phyloP scores from a whole-genome alignment of 1,139 yeast species.

The Debaryomyces udenii region DNA sequence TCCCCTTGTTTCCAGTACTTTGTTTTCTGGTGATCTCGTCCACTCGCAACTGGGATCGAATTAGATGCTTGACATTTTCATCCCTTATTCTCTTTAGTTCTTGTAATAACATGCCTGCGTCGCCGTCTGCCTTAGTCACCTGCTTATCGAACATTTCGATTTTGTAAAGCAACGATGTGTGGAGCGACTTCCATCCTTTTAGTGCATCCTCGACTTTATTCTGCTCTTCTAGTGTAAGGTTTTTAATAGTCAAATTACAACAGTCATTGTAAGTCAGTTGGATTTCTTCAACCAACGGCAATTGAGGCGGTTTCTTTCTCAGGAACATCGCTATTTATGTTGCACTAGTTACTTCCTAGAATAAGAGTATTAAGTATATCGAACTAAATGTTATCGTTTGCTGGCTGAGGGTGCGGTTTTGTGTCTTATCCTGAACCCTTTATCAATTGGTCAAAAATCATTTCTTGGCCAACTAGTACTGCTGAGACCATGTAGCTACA shows the following conservation, averaged over 20 bases:
- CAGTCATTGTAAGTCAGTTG: constrained; percentile 63
- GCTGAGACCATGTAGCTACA: too few relatives aligned
- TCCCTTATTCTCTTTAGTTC: constrained; percentile 55
- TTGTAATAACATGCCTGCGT: constrained; percentile 45
- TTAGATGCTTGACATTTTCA: constrained; percentile 52
- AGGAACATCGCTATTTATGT: constrained; percentile 34
- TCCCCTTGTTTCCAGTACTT: constrained; percentile 14
- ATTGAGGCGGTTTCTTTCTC: constrained; percentile 60
- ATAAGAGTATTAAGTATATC: constrained; percentile 2
- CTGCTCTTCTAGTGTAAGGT: constrained; percentile 60
- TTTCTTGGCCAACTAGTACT: background rate
- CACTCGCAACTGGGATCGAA: constrained; percentile 43
- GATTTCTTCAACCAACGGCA: constrained; percentile 55
- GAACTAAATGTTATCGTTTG: constrained; percentile 6
- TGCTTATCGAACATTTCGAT: constrained; percentile 57
- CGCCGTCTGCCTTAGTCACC: constrained; percentile 36
- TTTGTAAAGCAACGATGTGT: constrained; percentile 59
- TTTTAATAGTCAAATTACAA: constrained; percentile 59
- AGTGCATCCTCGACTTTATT: constrained; percentile 57
- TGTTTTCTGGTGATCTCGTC: constrained; percentile 38
- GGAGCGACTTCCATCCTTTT: constrained; percentile 72
- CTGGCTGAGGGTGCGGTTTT: constrained; percentile 9
- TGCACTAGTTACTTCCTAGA: background rate
- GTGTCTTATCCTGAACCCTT: constrained; percentile 8
- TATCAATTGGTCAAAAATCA: constrained; percentile 1